Evolutionary conservation across 805 yeast species (phyloP).

Genomic region (Dipodascopsis tothii): DNA sequence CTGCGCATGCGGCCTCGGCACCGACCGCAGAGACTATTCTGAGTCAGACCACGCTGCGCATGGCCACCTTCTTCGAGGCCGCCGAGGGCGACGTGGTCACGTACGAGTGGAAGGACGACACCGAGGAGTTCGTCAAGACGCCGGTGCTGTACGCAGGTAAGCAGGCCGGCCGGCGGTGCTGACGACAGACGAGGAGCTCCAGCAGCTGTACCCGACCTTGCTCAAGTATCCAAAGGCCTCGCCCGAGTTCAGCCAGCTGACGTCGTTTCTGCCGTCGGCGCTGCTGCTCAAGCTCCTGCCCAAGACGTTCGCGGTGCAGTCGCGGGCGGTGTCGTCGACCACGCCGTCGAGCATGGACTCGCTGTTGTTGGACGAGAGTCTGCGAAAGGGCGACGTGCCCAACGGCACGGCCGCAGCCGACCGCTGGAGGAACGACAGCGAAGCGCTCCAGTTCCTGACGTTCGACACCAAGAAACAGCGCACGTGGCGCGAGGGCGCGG

Average conservation of each 20-base stretch:
- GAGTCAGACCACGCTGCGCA: slow-evolving; percentile 18
- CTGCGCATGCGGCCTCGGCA: not conserved
- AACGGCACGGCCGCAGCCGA: not conserved
- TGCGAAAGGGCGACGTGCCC: slow-evolving; percentile 2
- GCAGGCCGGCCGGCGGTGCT: not conserved
- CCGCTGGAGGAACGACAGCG: slow-evolving; percentile 11
- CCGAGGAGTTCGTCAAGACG: slow-evolving; percentile 29
- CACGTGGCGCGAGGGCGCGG: slow-evolving; percentile 35
- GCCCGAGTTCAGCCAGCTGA: slow-evolving; percentile 28
- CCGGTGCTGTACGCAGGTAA: not conserved
- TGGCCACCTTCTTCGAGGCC: slow-evolving; percentile 25
- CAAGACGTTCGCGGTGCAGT: not conserved
- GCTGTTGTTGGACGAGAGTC: slow-evolving; percentile 12
- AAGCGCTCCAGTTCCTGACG: slow-evolving; percentile 38
- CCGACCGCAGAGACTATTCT: slow-evolving; percentile 1
- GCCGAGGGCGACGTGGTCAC: slow-evolving; percentile 33
- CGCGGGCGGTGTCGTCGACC: slow-evolving; percentile 35
- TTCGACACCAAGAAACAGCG: slow-evolving; percentile 35
- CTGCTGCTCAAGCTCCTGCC: slow-evolving; percentile 31
- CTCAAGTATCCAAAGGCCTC: slow-evolving; percentile 36
- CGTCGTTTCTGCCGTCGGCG: slow-evolving; percentile 25
- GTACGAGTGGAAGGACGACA: slow-evolving; percentile 35
- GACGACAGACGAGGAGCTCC: slow-evolving; percentile 26
- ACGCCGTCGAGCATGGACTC: slow-evolving; percentile 43
- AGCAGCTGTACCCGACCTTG: slow-evolving; percentile 36